Percentiles rank a stretch among this genome's conserved stretches.
Conservation (phyloP, 805 yeast genomes). For the Candida chauliodis region DNA sequence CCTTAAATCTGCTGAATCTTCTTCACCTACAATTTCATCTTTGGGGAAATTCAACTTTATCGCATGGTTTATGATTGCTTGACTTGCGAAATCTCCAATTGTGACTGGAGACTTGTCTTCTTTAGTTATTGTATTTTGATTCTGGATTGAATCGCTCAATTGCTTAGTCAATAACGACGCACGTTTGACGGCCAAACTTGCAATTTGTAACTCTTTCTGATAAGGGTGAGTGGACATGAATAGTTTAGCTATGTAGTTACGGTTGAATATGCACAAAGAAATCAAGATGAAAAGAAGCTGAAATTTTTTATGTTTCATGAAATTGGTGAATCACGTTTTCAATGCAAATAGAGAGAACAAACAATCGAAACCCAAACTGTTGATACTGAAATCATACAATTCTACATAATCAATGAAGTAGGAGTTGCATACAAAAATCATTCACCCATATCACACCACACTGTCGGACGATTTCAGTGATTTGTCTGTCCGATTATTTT, state of each 20-base stretch:
- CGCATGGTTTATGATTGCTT: conserved; percentile 86
- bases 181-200: conserved; percentile 84
- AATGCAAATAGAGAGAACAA: too few species aligned
- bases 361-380: too few species aligned
- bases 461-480: too few species aligned
- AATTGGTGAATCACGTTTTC: too few species aligned
- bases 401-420: too few species aligned
- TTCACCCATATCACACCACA: too few species aligned
- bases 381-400: too few species aligned
- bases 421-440: too few species aligned
- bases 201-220: conserved; percentile 68
- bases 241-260: background rate
- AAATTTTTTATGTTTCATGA: too few species aligned
- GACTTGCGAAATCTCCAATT: conserved; percentile 94
- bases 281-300: conserved; percentile 3
- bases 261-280: background rate
- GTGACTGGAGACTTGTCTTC: conserved; percentile 94
- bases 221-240: conserved; percentile 30
- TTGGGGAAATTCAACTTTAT: conserved; percentile 72
- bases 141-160: conserved; percentile 53
- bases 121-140: conserved; percentile 65
- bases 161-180: conserved; percentile 74
- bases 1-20: conserved; percentile 68
- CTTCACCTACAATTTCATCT: conserved; percentile 93
- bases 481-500: too few species aligned